These are phyloP conservation scores for Astragalus glycyphyllos DNA, from an alignment of 306 rosid genomes.

Conservation along the genomic window DNA sequence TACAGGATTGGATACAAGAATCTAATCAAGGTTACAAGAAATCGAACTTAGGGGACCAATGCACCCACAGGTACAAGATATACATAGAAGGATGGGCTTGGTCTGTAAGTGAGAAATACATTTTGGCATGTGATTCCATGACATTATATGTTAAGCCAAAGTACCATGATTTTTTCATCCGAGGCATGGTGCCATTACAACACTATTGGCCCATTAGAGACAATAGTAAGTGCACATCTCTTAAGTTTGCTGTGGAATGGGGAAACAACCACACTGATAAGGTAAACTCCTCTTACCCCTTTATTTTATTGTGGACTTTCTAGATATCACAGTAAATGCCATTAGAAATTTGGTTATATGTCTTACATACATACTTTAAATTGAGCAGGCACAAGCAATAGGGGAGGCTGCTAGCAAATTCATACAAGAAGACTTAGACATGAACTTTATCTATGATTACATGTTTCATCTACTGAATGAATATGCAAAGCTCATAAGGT, in stretches of 20 bases:
- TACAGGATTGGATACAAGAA: slow-evolving; percentile 76
- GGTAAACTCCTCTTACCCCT: no score
- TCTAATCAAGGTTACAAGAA: slow-evolving; percentile 66
- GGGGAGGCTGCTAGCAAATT: slow-evolving; percentile 48
- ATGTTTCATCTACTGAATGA: slow-evolving; percentile 81
- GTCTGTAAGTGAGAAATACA: slow-evolving; percentile 92
- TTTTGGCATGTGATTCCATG: slow-evolving; percentile 80
- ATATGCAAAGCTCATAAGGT: slow-evolving; percentile 70
- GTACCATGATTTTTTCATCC: slow-evolving; percentile 65
- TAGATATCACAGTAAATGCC: neutral
- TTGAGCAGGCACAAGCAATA: slow-evolving; percentile 58
- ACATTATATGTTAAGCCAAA: slow-evolving; percentile 57
- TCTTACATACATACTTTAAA: neutral
- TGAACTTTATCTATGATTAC: slow-evolving; percentile 76
- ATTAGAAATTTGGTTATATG: neutral
- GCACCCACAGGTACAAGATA: slow-evolving; percentile 77
- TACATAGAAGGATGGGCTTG: slow-evolving; percentile 93
- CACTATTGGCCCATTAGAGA: slow-evolving; percentile 91
- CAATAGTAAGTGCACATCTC: slow-evolving; percentile 68
- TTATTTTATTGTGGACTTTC: neutral
- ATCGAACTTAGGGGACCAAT: slow-evolving; percentile 73
- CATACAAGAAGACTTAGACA: slow-evolving; percentile 66
- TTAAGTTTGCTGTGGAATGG: slow-evolving; percentile 88
- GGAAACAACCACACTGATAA: slow-evolving; percentile 68
- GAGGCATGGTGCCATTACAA: slow-evolving; percentile 74